Evolutionary conservation across 495 filamentous ascomycete genomes (phyloP), one percentile per base, ranked within the genome.

Genomic region (Sabuloglossum arenarium): DNA sequence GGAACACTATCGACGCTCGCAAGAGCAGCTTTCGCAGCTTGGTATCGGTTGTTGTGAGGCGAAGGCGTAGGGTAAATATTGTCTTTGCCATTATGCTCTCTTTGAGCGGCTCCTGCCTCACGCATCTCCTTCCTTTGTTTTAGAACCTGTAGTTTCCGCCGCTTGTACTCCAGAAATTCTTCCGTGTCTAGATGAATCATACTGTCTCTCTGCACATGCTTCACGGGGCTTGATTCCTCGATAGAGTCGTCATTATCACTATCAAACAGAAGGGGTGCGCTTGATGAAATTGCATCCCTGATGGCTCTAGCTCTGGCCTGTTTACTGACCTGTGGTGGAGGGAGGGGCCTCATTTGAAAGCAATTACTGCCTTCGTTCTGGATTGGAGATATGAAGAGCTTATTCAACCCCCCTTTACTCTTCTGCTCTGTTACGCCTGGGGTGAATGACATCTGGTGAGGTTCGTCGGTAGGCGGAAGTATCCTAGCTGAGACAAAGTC

Each of bases 11-110:
- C 11, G 3, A 9, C 23, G 9, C 19, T 19, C 39, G 31, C 24
- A 1, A 71, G 55, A 21, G 61, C 59, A 12, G 63, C 64, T 30
- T 67, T 60, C 1, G 69, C 69, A 32, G 63, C 62, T 28, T 62
- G 59, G 51, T 70, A 69, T 21, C 69, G 62, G 55, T 70, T 69
- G 23, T 59, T 59, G 53, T 71, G 65, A 8, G 69, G 68, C 19
- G 68, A 67, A 31, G 63, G 47, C 62, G 59, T 16, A 60, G 63
- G 29, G 54, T 62, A n/a, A 61, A 62, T 28, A 52, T 47, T 63
- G 61, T 57, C 68, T 68, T 25, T 66, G 60, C 16, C 59, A 37
- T 58, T 69, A 69, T 60, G n/a, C 63, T 61, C 58, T 59, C 58
- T 30, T 59, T 62, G 23, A 69, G 10, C 8, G 25, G 30, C 16